Evolutionary conservation across 2,329 filamentous ascomycete species (phyloP).

Genomic region (Aspergillus piperis): DNA sequence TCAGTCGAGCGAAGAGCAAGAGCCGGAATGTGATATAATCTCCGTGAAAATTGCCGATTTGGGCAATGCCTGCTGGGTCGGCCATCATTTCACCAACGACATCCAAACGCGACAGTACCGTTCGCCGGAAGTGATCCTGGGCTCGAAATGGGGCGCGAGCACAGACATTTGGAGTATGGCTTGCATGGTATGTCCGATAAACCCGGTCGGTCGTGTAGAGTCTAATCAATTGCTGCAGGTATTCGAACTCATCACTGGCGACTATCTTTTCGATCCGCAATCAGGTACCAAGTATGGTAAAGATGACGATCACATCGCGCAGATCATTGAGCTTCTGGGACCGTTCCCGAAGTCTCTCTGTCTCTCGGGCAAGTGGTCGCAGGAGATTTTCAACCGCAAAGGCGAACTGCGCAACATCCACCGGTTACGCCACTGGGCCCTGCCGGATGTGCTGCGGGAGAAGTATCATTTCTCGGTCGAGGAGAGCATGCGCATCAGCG

Average conservation of each 20-base stretch:
- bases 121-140: constrained; percentile 94
- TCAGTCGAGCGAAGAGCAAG: constrained; percentile 34
- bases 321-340: constrained; percentile 95
- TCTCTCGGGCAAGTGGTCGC: constrained; percentile 92
- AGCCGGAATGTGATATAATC: constrained; percentile 68
- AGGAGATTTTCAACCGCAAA: constrained; percentile 98
- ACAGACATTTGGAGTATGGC: constrained; percentile 99
- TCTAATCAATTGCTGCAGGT: constrained; percentile 51
- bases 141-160: constrained; percentile 98
- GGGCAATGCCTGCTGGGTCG: constrained; percentile 97
- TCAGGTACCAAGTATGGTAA: constrained; percentile 99
- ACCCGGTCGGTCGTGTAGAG: neutral
- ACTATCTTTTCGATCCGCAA: constrained; percentile 97
- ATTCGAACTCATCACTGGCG: constrained; percentile 95
- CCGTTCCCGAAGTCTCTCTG: constrained; percentile 91
- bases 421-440: constrained; percentile 89
- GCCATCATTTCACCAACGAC: constrained; percentile 98
- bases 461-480: constrained; percentile 94
- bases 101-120: constrained; percentile 98
- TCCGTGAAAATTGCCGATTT: constrained; percentile 99
- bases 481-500: constrained; percentile 74
- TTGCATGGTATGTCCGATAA: constrained; percentile 74
- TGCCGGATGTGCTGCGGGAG: constrained; percentile 88
- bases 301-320: constrained; percentile 97
- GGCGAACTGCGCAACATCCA: constrained; percentile 98